These are phyloP conservation scores for Blepharisma stoltei DNA, from an alignment of 73 alveolate species.

Conservation along the genomic window DNA sequence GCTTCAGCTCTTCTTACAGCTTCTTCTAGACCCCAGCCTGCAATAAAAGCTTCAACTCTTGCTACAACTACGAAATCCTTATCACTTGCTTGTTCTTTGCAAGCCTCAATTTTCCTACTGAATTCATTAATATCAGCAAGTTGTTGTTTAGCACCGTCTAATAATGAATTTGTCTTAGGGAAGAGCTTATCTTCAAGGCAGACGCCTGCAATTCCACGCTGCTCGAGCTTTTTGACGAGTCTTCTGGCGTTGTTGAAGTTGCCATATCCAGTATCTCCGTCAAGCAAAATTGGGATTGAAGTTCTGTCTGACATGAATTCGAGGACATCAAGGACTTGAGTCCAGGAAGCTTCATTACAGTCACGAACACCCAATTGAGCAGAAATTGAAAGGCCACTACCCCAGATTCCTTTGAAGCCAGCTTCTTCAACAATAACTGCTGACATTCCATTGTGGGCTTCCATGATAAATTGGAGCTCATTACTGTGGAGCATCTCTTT, in stretches of 20 bases:
- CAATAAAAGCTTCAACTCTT: conserved; percentile 77
- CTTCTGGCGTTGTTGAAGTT: conserved; percentile 74
- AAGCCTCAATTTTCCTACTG: conserved; percentile 66
- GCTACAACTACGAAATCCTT: conserved; percentile 76
- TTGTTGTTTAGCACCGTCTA: conserved; percentile 74
- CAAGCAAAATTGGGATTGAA: conserved; percentile 74
- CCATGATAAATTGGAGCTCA: conserved; percentile 58
- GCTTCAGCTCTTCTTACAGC: conserved; percentile 80
- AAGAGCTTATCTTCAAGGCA: conserved; percentile 80
- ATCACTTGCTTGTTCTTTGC: conserved; percentile 65
- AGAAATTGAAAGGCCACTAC: conserved; percentile 48
- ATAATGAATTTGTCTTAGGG: conserved; percentile 72
- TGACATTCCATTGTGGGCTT: conserved; percentile 77
- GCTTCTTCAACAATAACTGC: conserved; percentile 72
- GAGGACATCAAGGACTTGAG: conserved; percentile 54
- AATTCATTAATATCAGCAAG: conserved; percentile 74
- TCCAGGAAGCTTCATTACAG: conserved; percentile 60
- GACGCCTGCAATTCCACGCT: conserved; percentile 80
- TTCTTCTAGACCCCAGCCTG: conserved; percentile 80
- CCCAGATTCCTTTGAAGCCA: conserved; percentile 62
- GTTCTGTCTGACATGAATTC: conserved; percentile 68
- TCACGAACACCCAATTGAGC: conserved; percentile 56
- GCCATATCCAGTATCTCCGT: conserved; percentile 88
- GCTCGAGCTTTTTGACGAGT: conserved; percentile 67
- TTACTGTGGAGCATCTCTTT: conserved; percentile 33